Percentiles rank a stretch among this genome's conserved stretches.
These are phyloP conservation scores for Cutaneotrichosporon spelunceum DNA, from an alignment of 1,284 basidiomycete genomes.

Conservation along the genomic window DNA sequence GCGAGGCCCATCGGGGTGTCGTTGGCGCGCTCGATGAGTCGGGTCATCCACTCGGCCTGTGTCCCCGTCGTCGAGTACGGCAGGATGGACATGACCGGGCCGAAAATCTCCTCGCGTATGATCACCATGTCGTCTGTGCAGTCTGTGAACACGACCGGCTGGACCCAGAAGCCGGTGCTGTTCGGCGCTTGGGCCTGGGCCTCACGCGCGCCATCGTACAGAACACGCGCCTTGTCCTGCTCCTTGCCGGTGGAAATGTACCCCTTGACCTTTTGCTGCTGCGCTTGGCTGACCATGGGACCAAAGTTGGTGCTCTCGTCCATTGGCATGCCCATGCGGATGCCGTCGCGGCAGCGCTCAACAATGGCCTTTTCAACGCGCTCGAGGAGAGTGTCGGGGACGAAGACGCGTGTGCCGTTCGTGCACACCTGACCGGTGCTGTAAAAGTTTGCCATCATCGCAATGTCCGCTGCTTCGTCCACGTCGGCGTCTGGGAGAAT, in stretches of 20 bases:
- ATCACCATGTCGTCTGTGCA: slow-evolving; percentile 41
- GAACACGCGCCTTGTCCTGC: slow-evolving; percentile 20
- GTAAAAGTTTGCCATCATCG: slow-evolving; percentile 27
- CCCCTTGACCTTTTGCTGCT: slow-evolving; percentile 17
- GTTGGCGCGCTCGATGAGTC: slow-evolving; percentile 68
- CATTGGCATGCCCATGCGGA: slow-evolving; percentile 20
- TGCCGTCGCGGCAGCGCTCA: slow-evolving; percentile 19
- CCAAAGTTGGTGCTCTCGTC: slow-evolving; percentile 23
- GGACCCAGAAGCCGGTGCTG: slow-evolving; percentile 32
- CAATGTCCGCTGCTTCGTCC: slow-evolving; percentile 23
- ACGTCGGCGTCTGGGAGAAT: slow-evolving; percentile 23
- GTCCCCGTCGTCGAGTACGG: slow-evolving; percentile 45
- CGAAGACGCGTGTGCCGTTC: slow-evolving; percentile 25
- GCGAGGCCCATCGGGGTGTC: slow-evolving; percentile 81
- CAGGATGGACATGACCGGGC: slow-evolving; percentile 52
- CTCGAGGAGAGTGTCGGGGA: slow-evolving; percentile 14
- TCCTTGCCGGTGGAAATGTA: slow-evolving; percentile 21
- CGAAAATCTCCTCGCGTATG: slow-evolving; percentile 53
- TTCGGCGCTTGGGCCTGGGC: slow-evolving; percentile 12
- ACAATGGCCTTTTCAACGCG: slow-evolving; percentile 16
- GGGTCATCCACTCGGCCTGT: slow-evolving; percentile 22
- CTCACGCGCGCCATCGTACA: slow-evolving; percentile 18
- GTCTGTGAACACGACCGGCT: slow-evolving; percentile 47
- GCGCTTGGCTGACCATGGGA: slow-evolving; percentile 20
- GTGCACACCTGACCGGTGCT: slow-evolving; percentile 24